These are phyloP conservation scores for Afroboletus lepidellus DNA, from an alignment of 1,284 basidiomycete genomes.

Conservation along the genomic window DNA sequence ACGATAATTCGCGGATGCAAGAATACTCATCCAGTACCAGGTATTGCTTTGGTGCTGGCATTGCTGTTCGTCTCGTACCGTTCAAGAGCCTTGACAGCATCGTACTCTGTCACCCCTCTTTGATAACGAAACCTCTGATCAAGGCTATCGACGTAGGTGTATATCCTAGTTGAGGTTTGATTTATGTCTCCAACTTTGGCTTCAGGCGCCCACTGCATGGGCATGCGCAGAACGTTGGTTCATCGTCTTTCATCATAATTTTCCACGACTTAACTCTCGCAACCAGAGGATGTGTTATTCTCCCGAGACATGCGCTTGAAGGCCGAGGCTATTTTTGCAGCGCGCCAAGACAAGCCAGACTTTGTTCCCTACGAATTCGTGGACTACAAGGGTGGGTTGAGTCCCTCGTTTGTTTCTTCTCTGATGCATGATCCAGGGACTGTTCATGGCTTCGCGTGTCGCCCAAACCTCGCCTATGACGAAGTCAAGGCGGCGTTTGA, in stretches of 20 bases:
- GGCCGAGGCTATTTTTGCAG: slow-evolving; percentile 35
- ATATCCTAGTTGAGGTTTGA: not conserved
- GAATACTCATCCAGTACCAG: slow-evolving; percentile 20
- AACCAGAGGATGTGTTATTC: slow-evolving; percentile 40
- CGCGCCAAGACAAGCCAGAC: slow-evolving; percentile 25
- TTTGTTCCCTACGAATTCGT: slow-evolving; percentile 37
- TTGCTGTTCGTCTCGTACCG: slow-evolving; percentile 26
- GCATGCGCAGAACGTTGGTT: slow-evolving; percentile 37
- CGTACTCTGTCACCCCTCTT: slow-evolving; percentile 44
- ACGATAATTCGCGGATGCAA: not conserved
- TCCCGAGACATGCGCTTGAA: slow-evolving; percentile 29
- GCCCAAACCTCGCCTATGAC: slow-evolving; percentile 42
- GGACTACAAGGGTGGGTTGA: slow-evolving; percentile 37
- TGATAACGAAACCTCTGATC: slow-evolving; percentile 23
- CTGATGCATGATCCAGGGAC: slow-evolving; percentile 33
- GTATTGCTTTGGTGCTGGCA: slow-evolving; percentile 45
- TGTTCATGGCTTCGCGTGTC: slow-evolving; percentile 47
- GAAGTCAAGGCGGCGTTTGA: slow-evolving; percentile 45
- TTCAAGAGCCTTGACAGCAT: slow-evolving; percentile 36
- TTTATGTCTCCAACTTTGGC: not conserved
- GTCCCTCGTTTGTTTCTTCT: not conserved
- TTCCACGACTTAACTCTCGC: not conserved
- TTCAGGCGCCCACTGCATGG: slow-evolving; percentile 40
- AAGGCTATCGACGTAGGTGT: slow-evolving; percentile 15
- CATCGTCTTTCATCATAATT: not conserved